Percentiles rank a stretch among this genome's conserved stretches.
phyloP scores from a whole-genome alignment of 1,284 basidiomycete species.

The Trichosporon sp. region DNA sequence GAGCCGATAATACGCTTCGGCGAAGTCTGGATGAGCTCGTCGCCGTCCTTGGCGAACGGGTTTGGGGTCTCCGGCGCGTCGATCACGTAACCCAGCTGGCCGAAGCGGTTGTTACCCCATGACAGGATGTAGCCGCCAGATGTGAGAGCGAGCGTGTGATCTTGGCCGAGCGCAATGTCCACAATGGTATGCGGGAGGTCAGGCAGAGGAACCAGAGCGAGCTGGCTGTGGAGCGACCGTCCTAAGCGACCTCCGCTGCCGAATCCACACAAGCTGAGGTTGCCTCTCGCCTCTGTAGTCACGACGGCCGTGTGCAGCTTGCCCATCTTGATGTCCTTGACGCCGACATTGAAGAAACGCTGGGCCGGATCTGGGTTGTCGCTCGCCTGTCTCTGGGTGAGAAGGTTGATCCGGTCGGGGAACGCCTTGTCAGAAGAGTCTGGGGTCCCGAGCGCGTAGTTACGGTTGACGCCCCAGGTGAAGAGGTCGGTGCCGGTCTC shows the following conservation, averaged over 20 bases:
- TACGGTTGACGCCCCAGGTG: conserved; percentile 88
- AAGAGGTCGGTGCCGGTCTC: conserved; percentile 60
- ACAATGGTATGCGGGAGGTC: conserved; percentile 58
- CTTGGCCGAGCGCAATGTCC: conserved; percentile 79
- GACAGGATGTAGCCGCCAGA: conserved; percentile 74
- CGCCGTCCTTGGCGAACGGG: conserved; percentile 33
- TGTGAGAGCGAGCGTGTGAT: conserved; percentile 86
- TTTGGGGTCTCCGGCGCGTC: conserved; percentile 54
- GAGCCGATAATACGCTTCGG: conserved; percentile 73
- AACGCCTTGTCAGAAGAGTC: conserved; percentile 72
- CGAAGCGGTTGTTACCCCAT: conserved; percentile 85
- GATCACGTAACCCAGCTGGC: conserved; percentile 81
- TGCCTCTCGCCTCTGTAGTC: conserved; percentile 67
- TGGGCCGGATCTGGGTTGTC: conserved; percentile 40
- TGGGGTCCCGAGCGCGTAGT: conserved; percentile 76
- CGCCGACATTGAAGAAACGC: conserved; percentile 55
- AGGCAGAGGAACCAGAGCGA: conserved; percentile 61
- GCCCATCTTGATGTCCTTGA: conserved; percentile 69
- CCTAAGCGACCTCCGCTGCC: conserved; percentile 82
- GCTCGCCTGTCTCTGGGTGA: conserved; percentile 52
- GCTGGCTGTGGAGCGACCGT: conserved; percentile 72
- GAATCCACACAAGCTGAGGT: conserved; percentile 79
- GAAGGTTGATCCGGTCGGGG: conserved; percentile 69
- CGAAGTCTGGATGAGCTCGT: conserved; percentile 65
- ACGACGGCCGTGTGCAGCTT: conserved; percentile 75